phyloP scores from a whole-genome alignment of 768 basidiomycete genomes.

The Suillus luteus region DNA sequence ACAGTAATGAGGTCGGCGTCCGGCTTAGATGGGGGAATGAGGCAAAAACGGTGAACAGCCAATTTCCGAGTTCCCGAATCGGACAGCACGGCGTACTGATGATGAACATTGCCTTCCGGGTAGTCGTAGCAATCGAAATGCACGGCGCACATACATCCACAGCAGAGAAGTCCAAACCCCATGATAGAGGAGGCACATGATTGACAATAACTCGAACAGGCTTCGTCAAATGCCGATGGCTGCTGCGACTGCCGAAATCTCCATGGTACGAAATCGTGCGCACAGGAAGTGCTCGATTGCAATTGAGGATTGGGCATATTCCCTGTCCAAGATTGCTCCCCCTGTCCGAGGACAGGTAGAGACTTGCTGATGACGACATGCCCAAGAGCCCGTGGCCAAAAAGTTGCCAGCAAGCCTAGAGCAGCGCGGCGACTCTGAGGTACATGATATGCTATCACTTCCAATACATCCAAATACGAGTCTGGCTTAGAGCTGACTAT shows the following conservation, averaged over 20 bases:
- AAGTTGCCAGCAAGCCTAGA: constrained; percentile 52
- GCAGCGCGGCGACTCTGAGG: constrained; percentile 56
- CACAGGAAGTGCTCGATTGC: constrained; percentile 8
- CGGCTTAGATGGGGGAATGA: constrained; percentile 39
- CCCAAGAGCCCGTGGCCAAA: constrained; percentile 72
- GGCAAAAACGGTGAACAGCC: constrained; percentile 64
- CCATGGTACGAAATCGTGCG: constrained; percentile 76
- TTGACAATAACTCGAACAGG: constrained; percentile 50
- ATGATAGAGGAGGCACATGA: constrained; percentile 54
- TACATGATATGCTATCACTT: constrained; percentile 69
- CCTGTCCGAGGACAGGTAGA: constrained; percentile 39
- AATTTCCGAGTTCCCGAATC: constrained; percentile 54
- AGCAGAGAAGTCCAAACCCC: constrained; percentile 75
- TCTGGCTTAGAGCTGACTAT: constrained; percentile 65
- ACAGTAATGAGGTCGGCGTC: constrained; percentile 21
- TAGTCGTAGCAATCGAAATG: constrained; percentile 83
- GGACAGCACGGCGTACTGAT: constrained; percentile 50
- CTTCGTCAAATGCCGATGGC: constrained; percentile 31
- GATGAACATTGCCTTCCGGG: constrained; percentile 59
- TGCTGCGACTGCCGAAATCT: constrained; percentile 41
- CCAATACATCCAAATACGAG: constrained; percentile 68
- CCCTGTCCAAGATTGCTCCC: background rate
- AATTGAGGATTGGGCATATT: constrained; percentile 36
- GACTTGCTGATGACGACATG: constrained; percentile 63
- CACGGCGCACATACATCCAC: constrained; percentile 66